A percentile compares a stretch with the other conserved stretches of the same genome.
These are phyloP conservation scores for Russula sp. DNA, from an alignment of 768 basidiomycete genomes.

Conservation along the genomic window DNA sequence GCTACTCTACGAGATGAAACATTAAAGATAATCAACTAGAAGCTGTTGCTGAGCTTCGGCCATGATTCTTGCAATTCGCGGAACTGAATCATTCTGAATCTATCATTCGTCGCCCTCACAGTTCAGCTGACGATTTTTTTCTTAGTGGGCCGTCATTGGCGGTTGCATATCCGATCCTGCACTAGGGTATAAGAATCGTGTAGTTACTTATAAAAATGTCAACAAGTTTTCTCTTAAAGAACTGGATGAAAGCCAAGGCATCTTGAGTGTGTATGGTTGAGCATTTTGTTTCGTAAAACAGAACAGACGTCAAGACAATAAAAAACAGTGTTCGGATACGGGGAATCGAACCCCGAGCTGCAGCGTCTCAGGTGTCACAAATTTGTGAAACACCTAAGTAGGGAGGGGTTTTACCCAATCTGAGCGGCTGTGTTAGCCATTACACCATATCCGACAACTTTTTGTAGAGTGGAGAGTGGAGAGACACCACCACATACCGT, in stretches of 20 bases:
- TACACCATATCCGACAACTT: conserved; percentile 33
- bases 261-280: background rate
- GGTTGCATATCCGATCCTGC: background rate
- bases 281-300: conserved; percentile 20
- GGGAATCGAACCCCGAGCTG: conserved; percentile 41
- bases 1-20: conserved; percentile 37
- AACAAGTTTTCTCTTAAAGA: too few relatives aligned
- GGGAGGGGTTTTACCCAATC: too few relatives aligned
- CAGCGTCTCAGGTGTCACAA: conserved; percentile 24
- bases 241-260: too few relatives aligned
- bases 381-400: too few relatives aligned
- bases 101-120: background rate
- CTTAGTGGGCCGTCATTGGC: background rate
- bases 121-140: background rate
- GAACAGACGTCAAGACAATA: too few relatives aligned
- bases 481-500: too few relatives aligned
- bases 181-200: too few relatives aligned
- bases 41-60: conserved; percentile 81
- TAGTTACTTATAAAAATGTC: too few relatives aligned
- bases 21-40: conserved; percentile 71
- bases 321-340: conserved; percentile 30
- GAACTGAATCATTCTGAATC: conserved; percentile 25
- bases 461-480: too few relatives aligned
- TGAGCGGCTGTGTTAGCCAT: conserved; percentile 36
- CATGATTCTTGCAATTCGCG: conserved; percentile 40